Base-by-base conservation (phyloP, 139 green algal genomes). In the Tetradesmus obliquus region DNA sequence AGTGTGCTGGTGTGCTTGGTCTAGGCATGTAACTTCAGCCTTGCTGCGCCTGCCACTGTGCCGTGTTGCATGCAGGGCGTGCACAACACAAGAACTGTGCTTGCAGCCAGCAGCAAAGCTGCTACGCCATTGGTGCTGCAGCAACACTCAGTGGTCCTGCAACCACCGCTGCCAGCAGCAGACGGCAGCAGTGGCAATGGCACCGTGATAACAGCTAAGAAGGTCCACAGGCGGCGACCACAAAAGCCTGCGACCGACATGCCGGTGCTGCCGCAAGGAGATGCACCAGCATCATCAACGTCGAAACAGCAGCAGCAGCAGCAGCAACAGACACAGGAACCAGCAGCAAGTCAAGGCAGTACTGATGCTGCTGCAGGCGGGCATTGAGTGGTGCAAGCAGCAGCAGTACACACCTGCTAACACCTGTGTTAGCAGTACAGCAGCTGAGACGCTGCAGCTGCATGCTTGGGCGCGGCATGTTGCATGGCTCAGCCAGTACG, bases 41-140 rank as follows among this genome's bases (percentile, higher is more conserved):
- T 19, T 76, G 66, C 15, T 24, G 66, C n/a, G 15, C 17, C 17
- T 76, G 66, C 66, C 17, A 3, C 66, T 24, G 66, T 13, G 55
- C 4, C 13, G 45, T 72, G 4, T 1, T 69, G 51, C 24, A 20
- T 90, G 60, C 85, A 89, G 85, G 85, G 85, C 45, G 85, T 89
- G 32, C 85, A 89, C 85, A 89, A 89, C 66, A 69, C 58, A 6
- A 54, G 8, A 20, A 82, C 85, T 10, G 19, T 89, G 12, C 58
- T 89, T 55, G 10, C 85, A 13, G 55, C 51, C 66, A 82, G 66
- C 85, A 82, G 85, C 85, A 90, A 76, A 76, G 55, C 51, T 24
- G 53, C 57, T 51, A n/a, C 24, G 7, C 53, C 84, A 88, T 17
- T 57, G 13, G 58, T 32, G 58, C 22, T 55, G 82, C 66, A 82